Evolutionary conservation across 306 rosid species (phyloP).

Genomic region (Cicer yamashitae): DNA sequence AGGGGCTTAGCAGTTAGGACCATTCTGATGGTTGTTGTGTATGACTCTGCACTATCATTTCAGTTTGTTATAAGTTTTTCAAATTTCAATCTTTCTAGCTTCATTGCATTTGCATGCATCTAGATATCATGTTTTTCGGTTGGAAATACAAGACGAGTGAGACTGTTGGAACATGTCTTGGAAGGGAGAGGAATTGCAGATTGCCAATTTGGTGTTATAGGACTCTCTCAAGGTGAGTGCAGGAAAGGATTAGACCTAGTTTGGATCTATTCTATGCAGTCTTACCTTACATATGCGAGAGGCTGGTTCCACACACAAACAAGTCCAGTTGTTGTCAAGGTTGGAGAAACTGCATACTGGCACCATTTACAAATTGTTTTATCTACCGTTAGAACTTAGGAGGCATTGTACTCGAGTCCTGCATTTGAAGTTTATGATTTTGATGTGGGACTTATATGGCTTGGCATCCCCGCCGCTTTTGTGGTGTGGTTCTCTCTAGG

Average conservation of each 20-base stretch:
- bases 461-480: background rate
- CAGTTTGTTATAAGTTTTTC: background rate
- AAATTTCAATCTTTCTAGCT: background rate
- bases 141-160: background rate
- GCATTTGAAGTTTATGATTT: background rate
- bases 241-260: background rate
- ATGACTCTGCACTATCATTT: conserved; percentile 14
- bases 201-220: background rate
- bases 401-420: background rate
- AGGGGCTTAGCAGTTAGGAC: conserved; percentile 9
- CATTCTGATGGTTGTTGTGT: background rate
- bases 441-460: background rate
- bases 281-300: background rate
- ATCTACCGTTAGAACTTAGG: background rate
- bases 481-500: background rate
- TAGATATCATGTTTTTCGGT: background rate
- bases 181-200: background rate
- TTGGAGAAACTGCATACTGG: background rate
- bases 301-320: background rate
- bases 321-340: background rate
- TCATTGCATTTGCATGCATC: background rate
- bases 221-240: background rate
- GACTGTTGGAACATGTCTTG: conserved; percentile 16
- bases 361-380: background rate
- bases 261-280: background rate